phyloP scores from a whole-genome alignment of 2,329 filamentous ascomycete species.

The Cercospora sojina region DNA sequence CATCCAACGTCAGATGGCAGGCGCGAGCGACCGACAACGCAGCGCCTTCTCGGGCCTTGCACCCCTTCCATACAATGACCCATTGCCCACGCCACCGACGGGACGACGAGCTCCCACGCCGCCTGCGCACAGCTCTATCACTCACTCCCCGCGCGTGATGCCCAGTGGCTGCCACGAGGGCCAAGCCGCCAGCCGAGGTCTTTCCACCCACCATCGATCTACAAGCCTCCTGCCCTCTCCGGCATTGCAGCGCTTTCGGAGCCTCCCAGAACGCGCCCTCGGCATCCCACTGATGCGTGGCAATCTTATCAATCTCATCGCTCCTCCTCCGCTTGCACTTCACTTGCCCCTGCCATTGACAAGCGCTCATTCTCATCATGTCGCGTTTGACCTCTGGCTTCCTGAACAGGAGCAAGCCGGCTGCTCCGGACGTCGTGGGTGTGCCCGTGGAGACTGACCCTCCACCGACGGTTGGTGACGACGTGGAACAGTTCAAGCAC shows the following conservation, averaged over 20 bases:
- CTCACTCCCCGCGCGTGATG: neutral
- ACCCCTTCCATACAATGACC: neutral
- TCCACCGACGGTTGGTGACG: neutral
- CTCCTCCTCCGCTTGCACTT: neutral
- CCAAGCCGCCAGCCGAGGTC: constrained; percentile 9
- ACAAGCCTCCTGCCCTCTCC: neutral
- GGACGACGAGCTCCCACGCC: neutral
- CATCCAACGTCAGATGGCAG: neutral
- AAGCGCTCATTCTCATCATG: neutral
- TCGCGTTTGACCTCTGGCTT: constrained; percentile 8
- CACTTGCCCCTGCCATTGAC: neutral
- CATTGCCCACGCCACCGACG: neutral
- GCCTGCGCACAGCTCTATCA: neutral
- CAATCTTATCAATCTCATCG: constrained; percentile 9
- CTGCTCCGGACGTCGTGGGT: constrained; percentile 6
- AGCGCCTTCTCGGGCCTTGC: neutral
- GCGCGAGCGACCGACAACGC: neutral
- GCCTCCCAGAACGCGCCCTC: neutral
- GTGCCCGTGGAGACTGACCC: neutral
- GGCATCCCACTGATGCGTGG: neutral
- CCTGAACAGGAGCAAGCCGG: constrained; percentile 2
- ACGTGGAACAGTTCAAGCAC: constrained; percentile 7
- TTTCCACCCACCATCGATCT: constrained; percentile 1
- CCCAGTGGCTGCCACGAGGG: constrained; percentile 5
- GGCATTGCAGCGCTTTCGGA: neutral